Percentiles rank a stretch among this genome's conserved stretches.
These are phyloP conservation scores for Penstemon newberryi DNA, from an alignment of 257 asterid species.

Conservation along the genomic window DNA sequence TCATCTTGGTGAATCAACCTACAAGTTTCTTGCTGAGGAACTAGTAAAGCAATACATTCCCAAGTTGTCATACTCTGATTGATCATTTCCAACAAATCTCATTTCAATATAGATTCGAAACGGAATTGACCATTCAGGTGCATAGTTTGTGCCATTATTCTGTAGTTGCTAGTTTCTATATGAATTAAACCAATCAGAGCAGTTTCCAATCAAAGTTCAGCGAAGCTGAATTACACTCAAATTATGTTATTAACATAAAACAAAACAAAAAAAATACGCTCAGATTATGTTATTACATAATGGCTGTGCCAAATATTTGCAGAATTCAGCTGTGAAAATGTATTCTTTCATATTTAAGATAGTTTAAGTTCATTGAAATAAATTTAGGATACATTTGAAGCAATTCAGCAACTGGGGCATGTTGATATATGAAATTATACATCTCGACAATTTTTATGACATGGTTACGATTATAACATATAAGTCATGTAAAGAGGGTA, in stretches of 20 bases:
- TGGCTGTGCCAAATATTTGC: not conserved
- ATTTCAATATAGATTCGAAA: not conserved
- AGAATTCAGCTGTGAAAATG: not conserved
- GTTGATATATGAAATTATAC: slow-evolving; percentile 24
- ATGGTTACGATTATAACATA: slow-evolving; percentile 22
- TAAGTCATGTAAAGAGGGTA: slow-evolving; percentile 22
- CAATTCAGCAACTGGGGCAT: slow-evolving; percentile 4
- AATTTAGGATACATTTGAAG: not conserved
- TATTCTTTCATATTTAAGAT: not conserved
- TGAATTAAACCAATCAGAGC: too few relatives aligned
- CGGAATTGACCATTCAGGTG: too few relatives aligned
- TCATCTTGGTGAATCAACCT: slow-evolving; percentile 64
- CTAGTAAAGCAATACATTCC: slow-evolving; percentile 33
- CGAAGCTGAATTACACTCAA: not conserved
- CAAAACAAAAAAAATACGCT: not conserved
- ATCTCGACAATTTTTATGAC: slow-evolving; percentile 28
- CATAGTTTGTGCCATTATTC: not conserved
- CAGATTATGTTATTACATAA: too few relatives aligned
- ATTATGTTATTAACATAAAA: not conserved
- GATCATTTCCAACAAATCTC: slow-evolving; percentile 4
- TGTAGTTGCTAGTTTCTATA: too few relatives aligned
- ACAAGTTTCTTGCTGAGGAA: slow-evolving; percentile 36
- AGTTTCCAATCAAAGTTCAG: not conserved
- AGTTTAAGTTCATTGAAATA: not conserved
- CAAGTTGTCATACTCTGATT: slow-evolving; percentile 12